A percentile compares a stretch with the other conserved stretches of the same genome.
These are phyloP conservation scores for Geotrichum fermentans DNA, from an alignment of 1,139 yeast species.

Conservation along the genomic window DNA sequence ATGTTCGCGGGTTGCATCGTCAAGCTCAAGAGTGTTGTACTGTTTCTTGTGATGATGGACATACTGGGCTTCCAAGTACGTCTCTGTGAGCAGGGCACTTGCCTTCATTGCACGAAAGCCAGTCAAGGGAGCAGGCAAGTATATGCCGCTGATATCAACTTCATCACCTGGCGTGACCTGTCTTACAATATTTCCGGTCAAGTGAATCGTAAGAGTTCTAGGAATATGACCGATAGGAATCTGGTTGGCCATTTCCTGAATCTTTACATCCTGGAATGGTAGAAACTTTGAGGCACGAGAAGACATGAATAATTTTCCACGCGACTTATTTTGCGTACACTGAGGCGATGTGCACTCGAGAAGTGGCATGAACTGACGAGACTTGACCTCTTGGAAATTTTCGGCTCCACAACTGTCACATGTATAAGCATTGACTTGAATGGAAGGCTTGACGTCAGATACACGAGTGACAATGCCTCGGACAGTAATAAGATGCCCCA, in stretches of 20 bases:
- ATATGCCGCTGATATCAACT: constrained; percentile 88
- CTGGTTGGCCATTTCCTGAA: constrained; percentile 92
- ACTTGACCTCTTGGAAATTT: constrained; percentile 88
- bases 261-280: constrained; percentile 90
- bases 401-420: constrained; percentile 98
- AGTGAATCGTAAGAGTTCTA: constrained; percentile 73
- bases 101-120: constrained; percentile 91
- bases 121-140: constrained; percentile 90
- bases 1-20: constrained; percentile 51
- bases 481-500: constrained; percentile 84
- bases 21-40: constrained; percentile 62
- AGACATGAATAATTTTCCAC: constrained; percentile 87
- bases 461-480: constrained; percentile 94
- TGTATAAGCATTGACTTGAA: constrained; percentile 87
- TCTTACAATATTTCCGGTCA: constrained; percentile 86
- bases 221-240: constrained; percentile 99
- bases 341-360: constrained; percentile 77
- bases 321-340: constrained; percentile 72
- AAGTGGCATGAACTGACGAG: constrained; percentile 80
- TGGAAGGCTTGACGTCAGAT: constrained; percentile 91
- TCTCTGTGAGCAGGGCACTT: constrained; percentile 80
- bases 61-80: constrained; percentile 83
- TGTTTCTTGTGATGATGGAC: constrained; percentile 85
- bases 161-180: constrained; percentile 89
- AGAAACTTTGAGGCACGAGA: constrained; percentile 94